These are phyloP conservation scores for Yarrowia galli DNA, from an alignment of 1,139 yeast species.

Conservation along the genomic window DNA sequence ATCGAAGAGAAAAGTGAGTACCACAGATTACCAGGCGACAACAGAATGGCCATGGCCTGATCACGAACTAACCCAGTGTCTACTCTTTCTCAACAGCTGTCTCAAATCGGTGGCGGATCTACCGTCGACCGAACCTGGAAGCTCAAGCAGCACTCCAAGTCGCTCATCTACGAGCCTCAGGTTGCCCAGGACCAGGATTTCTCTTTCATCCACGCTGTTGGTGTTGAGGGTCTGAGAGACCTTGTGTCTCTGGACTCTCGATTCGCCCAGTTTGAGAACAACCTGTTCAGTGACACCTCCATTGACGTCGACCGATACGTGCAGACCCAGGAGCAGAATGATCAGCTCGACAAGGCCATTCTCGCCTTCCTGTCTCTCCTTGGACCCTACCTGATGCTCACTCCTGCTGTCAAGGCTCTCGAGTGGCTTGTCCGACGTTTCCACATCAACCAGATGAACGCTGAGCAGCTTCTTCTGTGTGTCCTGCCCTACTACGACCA, in stretches of 20 bases:
- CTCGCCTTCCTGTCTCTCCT: slow-evolving; percentile 73
- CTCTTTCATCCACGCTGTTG: slow-evolving; percentile 76
- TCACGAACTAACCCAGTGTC: slow-evolving; percentile 26
- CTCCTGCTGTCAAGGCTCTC: slow-evolving; percentile 79
- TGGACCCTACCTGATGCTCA: slow-evolving; percentile 76
- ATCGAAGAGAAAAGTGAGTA: slow-evolving; percentile 34
- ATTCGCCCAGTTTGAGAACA: slow-evolving; percentile 69
- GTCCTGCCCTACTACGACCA: slow-evolving; percentile 78
- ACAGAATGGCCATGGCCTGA: background rate
- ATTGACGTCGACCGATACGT: slow-evolving; percentile 79
- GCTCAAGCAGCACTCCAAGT: slow-evolving; percentile 85
- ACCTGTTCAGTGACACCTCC: slow-evolving; percentile 84
- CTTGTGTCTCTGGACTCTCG: slow-evolving; percentile 74
- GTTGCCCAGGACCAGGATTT: slow-evolving; percentile 93
- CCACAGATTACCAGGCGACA: background rate
- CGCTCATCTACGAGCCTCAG: slow-evolving; percentile 84
- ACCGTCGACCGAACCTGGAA: slow-evolving; percentile 78
- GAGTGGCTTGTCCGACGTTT: slow-evolving; percentile 97
- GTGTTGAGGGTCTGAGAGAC: slow-evolving; percentile 79
- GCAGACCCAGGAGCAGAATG: slow-evolving; percentile 77
- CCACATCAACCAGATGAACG: slow-evolving; percentile 76
- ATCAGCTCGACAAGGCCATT: slow-evolving; percentile 75
- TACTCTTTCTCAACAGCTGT: slow-evolving; percentile 31
- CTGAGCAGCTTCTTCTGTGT: slow-evolving; percentile 73
- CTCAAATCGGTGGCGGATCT: slow-evolving; percentile 36